Percentiles rank a stretch among this genome's conserved stretches.
Conservation (phyloP, 2,329 filamentous ascomycete species). For the Exserohilum turcica region DNA sequence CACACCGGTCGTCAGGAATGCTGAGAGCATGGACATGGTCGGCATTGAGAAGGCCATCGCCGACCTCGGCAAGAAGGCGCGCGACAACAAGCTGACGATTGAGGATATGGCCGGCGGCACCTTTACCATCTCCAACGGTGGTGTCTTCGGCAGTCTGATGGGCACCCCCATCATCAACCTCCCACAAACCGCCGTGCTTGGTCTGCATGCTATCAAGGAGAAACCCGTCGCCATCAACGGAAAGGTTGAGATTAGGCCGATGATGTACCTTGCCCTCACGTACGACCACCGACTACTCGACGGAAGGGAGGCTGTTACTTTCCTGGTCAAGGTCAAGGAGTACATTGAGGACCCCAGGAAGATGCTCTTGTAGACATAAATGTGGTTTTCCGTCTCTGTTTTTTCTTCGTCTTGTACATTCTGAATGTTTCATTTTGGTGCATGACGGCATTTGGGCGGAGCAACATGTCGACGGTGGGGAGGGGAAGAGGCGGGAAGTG, state of each 20-base stretch:
- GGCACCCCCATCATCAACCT: conserved; percentile 98
- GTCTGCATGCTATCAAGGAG: conserved; percentile 96
- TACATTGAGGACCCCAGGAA: conserved; percentile 93
- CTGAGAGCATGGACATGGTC: conserved; percentile 84
- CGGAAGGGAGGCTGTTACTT: conserved; percentile 92
- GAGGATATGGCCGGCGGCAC: conserved; percentile 99
- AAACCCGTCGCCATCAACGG: conserved; percentile 87
- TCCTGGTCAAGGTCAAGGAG: conserved; percentile 96
- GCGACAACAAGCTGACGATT: conserved; percentile 94
- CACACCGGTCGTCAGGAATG: conserved; percentile 93
- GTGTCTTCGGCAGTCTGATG: conserved; percentile 96
- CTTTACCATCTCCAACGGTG: conserved; percentile 96
- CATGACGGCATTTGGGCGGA: background rate
- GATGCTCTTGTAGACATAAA: conserved; percentile 69
- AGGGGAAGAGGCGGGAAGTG: too few relatives aligned
- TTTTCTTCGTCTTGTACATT: background rate
- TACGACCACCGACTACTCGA: conserved; percentile 97
- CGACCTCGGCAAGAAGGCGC: conserved; percentile 95
- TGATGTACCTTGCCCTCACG: conserved; percentile 98
- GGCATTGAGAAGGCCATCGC: conserved; percentile 90
- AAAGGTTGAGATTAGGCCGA: conserved; percentile 92
- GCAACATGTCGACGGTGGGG: background rate
- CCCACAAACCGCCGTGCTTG: conserved; percentile 87
- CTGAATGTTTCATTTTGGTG: background rate
- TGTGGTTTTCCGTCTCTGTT: background rate